phyloP scores from a whole-genome alignment of 2,329 filamentous ascomycete genomes.

The Didymella pomorum region DNA sequence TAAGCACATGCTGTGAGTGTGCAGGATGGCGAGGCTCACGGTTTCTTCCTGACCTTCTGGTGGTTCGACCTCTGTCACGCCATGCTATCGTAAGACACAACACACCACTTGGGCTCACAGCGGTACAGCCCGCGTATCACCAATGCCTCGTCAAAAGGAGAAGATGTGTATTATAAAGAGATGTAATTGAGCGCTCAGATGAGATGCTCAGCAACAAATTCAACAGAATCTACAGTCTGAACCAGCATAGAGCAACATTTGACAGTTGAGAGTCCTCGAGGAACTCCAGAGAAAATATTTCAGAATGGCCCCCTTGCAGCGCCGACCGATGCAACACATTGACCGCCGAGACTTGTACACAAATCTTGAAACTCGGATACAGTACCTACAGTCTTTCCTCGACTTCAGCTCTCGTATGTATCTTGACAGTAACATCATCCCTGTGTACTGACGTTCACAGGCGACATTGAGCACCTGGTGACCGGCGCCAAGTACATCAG shows the following conservation, averaged over 20 bases:
- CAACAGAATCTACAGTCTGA: not conserved
- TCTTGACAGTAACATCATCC: not conserved
- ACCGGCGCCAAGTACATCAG: conserved; percentile 78
- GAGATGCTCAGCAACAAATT: not conserved
- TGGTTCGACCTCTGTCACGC: conserved; percentile 33
- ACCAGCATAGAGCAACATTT: not conserved
- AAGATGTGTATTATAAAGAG: conserved; percentile 17
- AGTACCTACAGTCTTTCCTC: conserved; percentile 77
- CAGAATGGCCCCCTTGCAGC: conserved; percentile 38
- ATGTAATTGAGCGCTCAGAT: not conserved
- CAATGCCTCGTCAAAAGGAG: conserved; percentile 1
- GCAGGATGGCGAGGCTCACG: not conserved
- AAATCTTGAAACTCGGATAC: conserved; percentile 71
- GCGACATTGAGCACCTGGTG: conserved; percentile 74
- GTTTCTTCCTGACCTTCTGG: conserved; percentile 1
- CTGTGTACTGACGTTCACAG: conserved; percentile 39
- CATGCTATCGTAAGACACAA: conserved; percentile 34
- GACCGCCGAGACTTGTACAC: conserved; percentile 76
- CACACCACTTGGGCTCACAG: conserved; percentile 24
- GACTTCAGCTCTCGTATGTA: conserved; percentile 74
- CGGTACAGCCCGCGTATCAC: conserved; percentile 6
- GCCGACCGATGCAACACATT: conserved; percentile 64
- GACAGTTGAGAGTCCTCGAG: not conserved
- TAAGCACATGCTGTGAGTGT: not conserved
- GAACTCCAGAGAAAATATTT: not conserved